Conservation (phyloP, 768 basidiomycete species). For the Tephrocybe sp. region DNA sequence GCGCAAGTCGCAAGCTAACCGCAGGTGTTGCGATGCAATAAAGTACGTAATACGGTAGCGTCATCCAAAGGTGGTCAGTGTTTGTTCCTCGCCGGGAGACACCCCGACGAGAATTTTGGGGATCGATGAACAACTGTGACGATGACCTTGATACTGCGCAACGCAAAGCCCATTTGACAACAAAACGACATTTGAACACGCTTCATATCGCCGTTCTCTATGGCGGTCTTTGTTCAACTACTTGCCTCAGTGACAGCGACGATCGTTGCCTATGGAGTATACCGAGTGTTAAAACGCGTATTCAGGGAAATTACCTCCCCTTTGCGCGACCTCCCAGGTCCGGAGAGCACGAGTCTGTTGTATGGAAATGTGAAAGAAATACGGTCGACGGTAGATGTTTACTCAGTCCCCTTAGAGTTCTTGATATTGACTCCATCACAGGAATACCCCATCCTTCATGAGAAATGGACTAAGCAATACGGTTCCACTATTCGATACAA, state of each 20-base stretch:
- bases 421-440: constrained; percentile 7
- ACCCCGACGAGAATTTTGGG: no score
- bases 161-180: no score
- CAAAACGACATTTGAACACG: not conserved
- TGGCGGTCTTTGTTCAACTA: constrained; percentile 12
- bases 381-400: constrained; percentile 34
- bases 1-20: no score
- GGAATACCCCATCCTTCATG: constrained; percentile 34
- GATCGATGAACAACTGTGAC: no score
- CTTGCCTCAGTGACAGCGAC: constrained; percentile 21
- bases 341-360: constrained; percentile 42
- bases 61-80: no score
- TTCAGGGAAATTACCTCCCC: constrained; percentile 39
- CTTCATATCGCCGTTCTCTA: no score
- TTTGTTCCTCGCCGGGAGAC: no score
- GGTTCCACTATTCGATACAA: constrained; percentile 17
- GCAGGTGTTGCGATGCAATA: no score
- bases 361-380: constrained; percentile 52
- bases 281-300: constrained; percentile 32
- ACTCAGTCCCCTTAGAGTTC: not conserved
- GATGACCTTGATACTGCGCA: no score
- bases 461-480: constrained; percentile 19
- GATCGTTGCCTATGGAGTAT: constrained; percentile 27
- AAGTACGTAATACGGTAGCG: no score
- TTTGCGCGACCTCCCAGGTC: constrained; percentile 53